These are phyloP conservation scores for Neurospora sublineolata DNA, from an alignment of 495 filamentous ascomycete species.

Conservation along the genomic window DNA sequence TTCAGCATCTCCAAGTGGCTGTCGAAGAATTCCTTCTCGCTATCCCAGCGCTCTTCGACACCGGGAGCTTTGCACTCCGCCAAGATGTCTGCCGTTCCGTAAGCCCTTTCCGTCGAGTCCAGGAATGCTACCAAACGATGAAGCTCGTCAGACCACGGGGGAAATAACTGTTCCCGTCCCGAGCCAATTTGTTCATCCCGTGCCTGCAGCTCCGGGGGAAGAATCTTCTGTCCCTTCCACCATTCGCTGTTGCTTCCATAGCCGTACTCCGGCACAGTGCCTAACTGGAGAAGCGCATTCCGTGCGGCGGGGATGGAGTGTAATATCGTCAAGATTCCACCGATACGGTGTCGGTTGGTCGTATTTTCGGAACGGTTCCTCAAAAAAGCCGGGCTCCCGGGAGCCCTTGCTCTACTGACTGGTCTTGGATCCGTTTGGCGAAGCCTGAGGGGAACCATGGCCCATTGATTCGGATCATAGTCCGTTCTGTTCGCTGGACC, in stretches of 20 bases:
- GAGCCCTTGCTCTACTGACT: constrained; percentile 45
- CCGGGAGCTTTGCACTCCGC: constrained; percentile 4
- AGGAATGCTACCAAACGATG: constrained; percentile 85
- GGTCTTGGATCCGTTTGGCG: constrained; percentile 18
- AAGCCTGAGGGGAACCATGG: constrained; percentile 43
- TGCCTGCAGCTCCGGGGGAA: constrained; percentile 44
- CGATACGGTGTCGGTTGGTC: constrained; percentile 42
- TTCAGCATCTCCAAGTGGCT: background rate
- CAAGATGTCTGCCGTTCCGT: constrained; percentile 56
- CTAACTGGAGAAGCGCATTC: constrained; percentile 55
- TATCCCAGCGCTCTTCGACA: constrained; percentile 1
- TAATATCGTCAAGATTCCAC: constrained; percentile 64
- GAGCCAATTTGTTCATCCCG: constrained; percentile 18
- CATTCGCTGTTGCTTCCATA: constrained; percentile 66
- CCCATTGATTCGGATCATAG: constrained; percentile 67
- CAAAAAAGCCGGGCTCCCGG: constrained; percentile 58
- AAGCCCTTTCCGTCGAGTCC: constrained; percentile 65
- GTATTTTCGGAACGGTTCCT: constrained; percentile 36
- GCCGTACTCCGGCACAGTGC: constrained; percentile 33
- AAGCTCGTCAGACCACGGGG: constrained; percentile 41
- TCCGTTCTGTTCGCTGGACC: constrained; percentile 59
- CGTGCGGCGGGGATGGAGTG: constrained; percentile 73
- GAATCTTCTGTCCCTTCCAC: constrained; percentile 70
- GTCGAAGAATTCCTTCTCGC: constrained; percentile 21
- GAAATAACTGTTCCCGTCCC: constrained; percentile 3